Percentiles rank a stretch among this genome's conserved stretches.
Evolutionary conservation across 441 rosid genomes (phyloP).

Genomic region (Capsella rubella): DNA sequence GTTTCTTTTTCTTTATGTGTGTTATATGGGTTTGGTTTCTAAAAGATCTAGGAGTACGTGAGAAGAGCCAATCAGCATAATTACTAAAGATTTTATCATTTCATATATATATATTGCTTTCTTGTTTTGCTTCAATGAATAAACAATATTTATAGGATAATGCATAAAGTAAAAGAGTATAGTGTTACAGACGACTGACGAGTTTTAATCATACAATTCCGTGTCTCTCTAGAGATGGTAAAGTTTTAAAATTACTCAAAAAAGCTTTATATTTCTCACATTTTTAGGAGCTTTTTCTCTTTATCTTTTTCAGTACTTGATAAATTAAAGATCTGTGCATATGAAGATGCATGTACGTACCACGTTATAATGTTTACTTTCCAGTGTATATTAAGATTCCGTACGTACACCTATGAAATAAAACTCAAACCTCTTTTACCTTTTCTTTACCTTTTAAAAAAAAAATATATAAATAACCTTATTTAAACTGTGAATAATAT

Average conservation of each 20-base stretch:
- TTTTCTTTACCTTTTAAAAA: no score
- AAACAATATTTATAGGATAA: conserved; percentile 32
- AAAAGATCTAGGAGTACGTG: conserved; percentile 12
- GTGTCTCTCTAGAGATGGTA: conserved; percentile 44
- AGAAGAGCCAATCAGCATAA: conserved; percentile 25
- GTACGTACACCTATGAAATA: conserved; percentile 17
- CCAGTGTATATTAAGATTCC: conserved; percentile 33
- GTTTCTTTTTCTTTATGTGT: neutral
- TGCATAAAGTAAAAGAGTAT: conserved; percentile 38
- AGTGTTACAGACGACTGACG: conserved; percentile 35
- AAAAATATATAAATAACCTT: no score
- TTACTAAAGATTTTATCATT: conserved; percentile 7
- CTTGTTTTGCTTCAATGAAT: neutral
- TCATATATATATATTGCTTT: neutral
- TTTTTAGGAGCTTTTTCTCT: conserved; percentile 45
- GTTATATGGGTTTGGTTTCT: conserved; percentile 3
- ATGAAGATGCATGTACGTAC: conserved; percentile 43
- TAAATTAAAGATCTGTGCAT: conserved; percentile 38
- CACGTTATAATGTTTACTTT: conserved; percentile 39
- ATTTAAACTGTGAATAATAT: no score
- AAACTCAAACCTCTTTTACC: no score
- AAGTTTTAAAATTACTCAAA: conserved; percentile 33
- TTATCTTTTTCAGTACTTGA: conserved; percentile 42
- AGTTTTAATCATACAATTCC: conserved; percentile 46
- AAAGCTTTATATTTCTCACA: conserved; percentile 44